Evolutionary conservation across 2,329 filamentous ascomycete species (phyloP), one percentile per base, ranked within the genome.

Genomic region (Aspergillus hortae): DNA sequence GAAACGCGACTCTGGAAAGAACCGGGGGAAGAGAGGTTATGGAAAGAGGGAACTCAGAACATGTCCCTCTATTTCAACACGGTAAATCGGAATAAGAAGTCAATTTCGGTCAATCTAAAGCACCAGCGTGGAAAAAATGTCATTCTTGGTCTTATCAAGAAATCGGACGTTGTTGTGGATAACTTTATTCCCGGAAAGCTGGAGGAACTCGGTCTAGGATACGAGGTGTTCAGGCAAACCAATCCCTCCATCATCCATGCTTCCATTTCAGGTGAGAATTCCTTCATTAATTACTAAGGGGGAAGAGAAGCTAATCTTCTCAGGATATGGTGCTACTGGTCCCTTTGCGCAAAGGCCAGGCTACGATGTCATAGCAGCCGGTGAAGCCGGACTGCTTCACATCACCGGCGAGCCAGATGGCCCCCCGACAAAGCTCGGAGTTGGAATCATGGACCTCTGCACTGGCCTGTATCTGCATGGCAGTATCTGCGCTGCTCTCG

Each of bases 391-490:
- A 0, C 60, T 77, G 17, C 63, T 78, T 27, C 74, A 77, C 52
- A 66, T 77, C 10, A 77, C 74, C 0, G 74, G 75, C 4, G 67
- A 76, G 51, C 58, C 61, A 4, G 65, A 72, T 17, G 71, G 74
- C 0, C 66, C 67, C 1, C 75, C 75, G 0, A 71, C 72, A 0
- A 63, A 72, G 9, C 70, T 73, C 1, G 75, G 76, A 1, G 55
- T 78, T 1, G 74, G 73, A 2, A 58, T 77, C 33, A 73, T 70
- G 15, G 75, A 77, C 53, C 74, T 77, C 67, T 66, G 65, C 5
- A 77, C 75, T 0, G 76, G 75, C 0, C 57, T 78, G 2, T 78
- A 75, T 52, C 67, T 73, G 21, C 74, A 77, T 48, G 74, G 74
- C 0, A 73, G 75, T 1, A 77, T 78, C 21, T 58, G 74, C 25